Evolutionary conservation across 345 rosid genomes (phyloP), one percentile per base, ranked within the genome.

Genomic region (Streptanthus diversifolius): DNA sequence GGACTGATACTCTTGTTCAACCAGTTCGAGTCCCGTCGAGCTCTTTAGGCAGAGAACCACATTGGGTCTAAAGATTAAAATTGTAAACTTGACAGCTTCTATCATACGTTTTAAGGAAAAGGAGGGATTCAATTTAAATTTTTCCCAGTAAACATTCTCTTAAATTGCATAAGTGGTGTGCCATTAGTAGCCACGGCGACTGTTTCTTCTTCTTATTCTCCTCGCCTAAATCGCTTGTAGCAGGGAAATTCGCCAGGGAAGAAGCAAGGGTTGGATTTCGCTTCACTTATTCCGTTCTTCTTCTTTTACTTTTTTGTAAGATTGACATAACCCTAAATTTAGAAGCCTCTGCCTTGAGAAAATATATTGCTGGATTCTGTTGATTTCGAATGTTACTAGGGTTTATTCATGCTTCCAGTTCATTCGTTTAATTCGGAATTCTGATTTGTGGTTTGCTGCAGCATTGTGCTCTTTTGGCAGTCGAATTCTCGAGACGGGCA

Each of bases 321-420:
- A 15, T 67, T 30, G 29, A 3, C 55, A 40, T 75, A 68, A 40
- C 69, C 73, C 57, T 68, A 75, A 60, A 41, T 33, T 47, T 3
- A 17, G 39, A 53, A 75, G 3, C 59, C 41, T 74, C 68, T 21
- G 48, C 47, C 3, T 56, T 30, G 60, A 70, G 15, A n/a, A 41
- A 33, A 43, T 62, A 51, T 41, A 7, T 44, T 25, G 0, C 43
- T 53, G 69, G 43, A 45, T 62, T 68, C 63, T 62, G 44, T 69
- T 61, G 65, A 53, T 76, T 24, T 13, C 5, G 36, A 44, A 56
- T 63, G 59, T 45, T 35, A 14, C 53, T 76, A 44, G 75, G 79
- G 74, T 76, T 69, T 69, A 62, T 63, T 75, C 71, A 69, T 75
- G 79, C 30, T 69, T 35, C 49, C 8, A 53, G 10, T 40, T 54